phyloP scores from a whole-genome alignment of 1,139 yeast genomes.

The Debaryomycetaceae sp. region DNA sequence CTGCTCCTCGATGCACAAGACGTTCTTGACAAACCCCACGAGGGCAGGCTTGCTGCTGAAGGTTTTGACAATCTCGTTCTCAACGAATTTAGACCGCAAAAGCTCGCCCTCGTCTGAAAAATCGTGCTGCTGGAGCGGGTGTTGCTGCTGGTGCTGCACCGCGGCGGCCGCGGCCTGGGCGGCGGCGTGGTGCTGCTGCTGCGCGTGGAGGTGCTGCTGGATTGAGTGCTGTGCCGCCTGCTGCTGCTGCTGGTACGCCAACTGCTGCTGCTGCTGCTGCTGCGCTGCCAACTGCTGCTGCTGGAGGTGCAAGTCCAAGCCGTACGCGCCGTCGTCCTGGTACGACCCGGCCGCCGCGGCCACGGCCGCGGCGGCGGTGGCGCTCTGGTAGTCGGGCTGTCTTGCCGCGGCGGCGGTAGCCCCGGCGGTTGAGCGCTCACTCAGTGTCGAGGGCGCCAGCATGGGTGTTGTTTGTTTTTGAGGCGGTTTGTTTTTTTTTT shows the following conservation, averaged over 20 bases:
- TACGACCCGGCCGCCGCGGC: constrained; percentile 9
- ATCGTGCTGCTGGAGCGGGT: constrained; percentile 7
- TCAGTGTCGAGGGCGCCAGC: constrained; percentile 9
- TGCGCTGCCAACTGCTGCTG: constrained; percentile 8
- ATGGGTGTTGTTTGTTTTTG: constrained; percentile 5
- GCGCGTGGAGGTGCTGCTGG: constrained; percentile 6
- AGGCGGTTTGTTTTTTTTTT: not conserved
- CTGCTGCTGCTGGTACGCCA: constrained; percentile 7
- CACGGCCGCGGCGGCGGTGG: constrained; percentile 9
- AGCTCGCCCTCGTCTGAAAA: constrained; percentile 10
- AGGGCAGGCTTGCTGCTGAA: constrained; percentile 39
- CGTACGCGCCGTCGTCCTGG: constrained; percentile 7
- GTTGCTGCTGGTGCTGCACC: constrained; percentile 6
- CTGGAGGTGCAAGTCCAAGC: constrained; percentile 5
- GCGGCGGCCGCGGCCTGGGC: constrained; percentile 8
- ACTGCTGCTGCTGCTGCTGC: constrained; percentile 11
- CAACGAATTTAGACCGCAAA: constrained; percentile 28
- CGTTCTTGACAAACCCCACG: constrained; percentile 40
- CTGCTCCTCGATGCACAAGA: constrained; percentile 40
- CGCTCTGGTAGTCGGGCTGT: constrained; percentile 10
- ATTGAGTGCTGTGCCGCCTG: too few relatives aligned
- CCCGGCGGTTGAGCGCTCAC: constrained; percentile 9
- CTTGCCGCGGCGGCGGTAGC: constrained; percentile 9
- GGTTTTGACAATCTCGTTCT: constrained; percentile 45
- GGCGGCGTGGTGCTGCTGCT: constrained; percentile 7